Conservation (phyloP, 306 rosid species). For the Castanea mollissima region DNA sequence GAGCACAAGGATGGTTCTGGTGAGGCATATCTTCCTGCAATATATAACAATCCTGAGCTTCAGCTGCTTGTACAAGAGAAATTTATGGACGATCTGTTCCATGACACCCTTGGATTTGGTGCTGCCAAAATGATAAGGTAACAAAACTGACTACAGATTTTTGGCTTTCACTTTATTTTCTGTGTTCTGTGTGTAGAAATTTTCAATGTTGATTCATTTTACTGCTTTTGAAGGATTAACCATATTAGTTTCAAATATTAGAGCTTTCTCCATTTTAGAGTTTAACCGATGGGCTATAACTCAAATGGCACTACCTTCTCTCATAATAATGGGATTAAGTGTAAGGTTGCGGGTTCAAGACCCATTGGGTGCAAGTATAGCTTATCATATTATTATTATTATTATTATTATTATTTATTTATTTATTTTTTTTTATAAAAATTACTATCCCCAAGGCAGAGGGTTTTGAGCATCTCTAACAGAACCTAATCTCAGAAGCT, state of each 20-base stretch:
- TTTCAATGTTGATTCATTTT: not conserved
- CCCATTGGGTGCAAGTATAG: too few species aligned
- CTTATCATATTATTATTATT: too few species aligned
- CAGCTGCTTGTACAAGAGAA: slow-evolving; percentile 56
- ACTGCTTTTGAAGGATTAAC: not conserved
- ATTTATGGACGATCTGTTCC: slow-evolving; percentile 61
- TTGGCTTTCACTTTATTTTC: not conserved
- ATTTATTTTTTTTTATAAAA: too few species aligned
- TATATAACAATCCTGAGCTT: slow-evolving; percentile 67
- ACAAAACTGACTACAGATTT: slow-evolving; percentile 2
- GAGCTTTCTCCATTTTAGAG: not conserved
- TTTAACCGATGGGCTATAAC: too few species aligned
- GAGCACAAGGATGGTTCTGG: slow-evolving; percentile 71
- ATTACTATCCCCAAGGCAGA: not conserved
- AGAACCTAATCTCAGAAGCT: not conserved
- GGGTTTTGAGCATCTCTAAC: not conserved
- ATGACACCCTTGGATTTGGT: slow-evolving; percentile 86
- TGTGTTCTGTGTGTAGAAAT: not conserved
- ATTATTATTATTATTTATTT: too few species aligned
- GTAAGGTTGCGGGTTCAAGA: too few species aligned
- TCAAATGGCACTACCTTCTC: too few species aligned
- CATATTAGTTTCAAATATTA: not conserved
- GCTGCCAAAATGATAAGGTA: slow-evolving; percentile 95
- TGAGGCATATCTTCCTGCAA: slow-evolving; percentile 78
- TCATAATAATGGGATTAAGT: too few species aligned